A percentile compares a stretch with the other conserved stretches of the same genome.
Evolutionary conservation across 805 yeast species (phyloP).

Genomic region (Deakozyma indianensis): DNA sequence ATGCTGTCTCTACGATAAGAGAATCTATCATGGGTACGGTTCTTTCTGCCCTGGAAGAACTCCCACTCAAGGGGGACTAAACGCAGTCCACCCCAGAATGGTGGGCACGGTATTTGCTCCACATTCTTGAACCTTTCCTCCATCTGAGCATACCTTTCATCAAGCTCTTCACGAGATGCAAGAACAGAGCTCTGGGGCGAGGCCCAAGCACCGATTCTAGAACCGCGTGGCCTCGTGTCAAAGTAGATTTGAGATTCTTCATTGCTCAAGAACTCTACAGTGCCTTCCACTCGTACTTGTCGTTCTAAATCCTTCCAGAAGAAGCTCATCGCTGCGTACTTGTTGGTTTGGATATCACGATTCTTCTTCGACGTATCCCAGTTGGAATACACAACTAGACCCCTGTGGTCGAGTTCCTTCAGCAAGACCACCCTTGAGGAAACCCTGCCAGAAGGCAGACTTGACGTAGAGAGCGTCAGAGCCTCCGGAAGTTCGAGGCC

Average conservation of each 20-base stretch:
- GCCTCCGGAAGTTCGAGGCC: conserved; percentile 64
- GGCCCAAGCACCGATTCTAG: conserved; percentile 94
- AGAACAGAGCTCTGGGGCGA: conserved; percentile 70
- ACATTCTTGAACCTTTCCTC: conserved; percentile 44
- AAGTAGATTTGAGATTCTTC: conserved; percentile 70
- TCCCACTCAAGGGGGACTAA: conserved; percentile 82
- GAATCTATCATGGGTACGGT: conserved; percentile 82
- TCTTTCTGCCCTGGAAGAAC: conserved; percentile 93
- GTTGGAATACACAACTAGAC: conserved; percentile 73
- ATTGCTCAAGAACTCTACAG: conserved; percentile 53
- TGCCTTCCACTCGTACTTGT: conserved; percentile 87
- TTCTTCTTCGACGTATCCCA: conserved; percentile 83
- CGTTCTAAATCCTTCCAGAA: conserved; percentile 89
- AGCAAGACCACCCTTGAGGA: conserved; percentile 73
- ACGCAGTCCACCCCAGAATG: conserved; percentile 90
- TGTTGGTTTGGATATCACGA: conserved; percentile 53
- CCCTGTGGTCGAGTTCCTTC: conserved; percentile 77
- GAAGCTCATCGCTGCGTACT: conserved; percentile 69
- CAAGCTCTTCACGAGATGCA: conserved; percentile 45
- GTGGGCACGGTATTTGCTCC: conserved; percentile 75
- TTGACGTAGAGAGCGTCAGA: conserved; percentile 76
- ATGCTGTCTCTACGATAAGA: conserved; percentile 43
- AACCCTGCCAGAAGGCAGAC: conserved; percentile 80
- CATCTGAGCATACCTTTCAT: conserved; percentile 31
- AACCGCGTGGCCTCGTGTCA: conserved; percentile 80